phyloP scores from a whole-genome alignment of 345 rosid species.

The Gossypium herbaceum region DNA sequence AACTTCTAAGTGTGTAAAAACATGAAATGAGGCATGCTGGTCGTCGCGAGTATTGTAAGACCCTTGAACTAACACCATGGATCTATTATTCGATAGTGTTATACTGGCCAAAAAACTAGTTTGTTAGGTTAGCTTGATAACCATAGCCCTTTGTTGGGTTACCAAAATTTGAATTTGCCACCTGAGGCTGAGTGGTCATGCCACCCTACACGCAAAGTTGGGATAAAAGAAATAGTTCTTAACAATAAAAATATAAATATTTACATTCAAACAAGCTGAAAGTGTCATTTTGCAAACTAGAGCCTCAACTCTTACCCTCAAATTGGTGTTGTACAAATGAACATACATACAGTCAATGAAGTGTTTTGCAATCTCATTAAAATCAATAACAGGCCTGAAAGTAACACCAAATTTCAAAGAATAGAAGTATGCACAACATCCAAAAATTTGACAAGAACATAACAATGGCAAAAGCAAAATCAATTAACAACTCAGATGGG shows the following conservation, averaged over 20 bases:
- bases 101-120: conserved; percentile 45
- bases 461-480: neutral
- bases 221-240: neutral
- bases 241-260: neutral
- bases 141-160: conserved; percentile 34
- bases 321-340: conserved; percentile 65
- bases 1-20: no score
- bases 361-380: conserved; percentile 75
- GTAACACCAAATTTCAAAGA: conserved; percentile 11
- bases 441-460: neutral
- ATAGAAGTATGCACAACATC: conserved; percentile 5
- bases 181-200: conserved; percentile 28
- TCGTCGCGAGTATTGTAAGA: conserved; percentile 49
- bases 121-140: conserved; percentile 40
- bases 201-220: neutral
- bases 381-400: conserved; percentile 79
- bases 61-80: conserved; percentile 30
- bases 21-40: conserved; percentile 32
- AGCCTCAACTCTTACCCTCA: conserved; percentile 52
- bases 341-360: conserved; percentile 86
- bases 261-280: neutral
- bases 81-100: conserved; percentile 34
- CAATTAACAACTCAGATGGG: neutral
- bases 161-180: conserved; percentile 44
- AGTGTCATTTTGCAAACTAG: neutral